These are phyloP conservation scores for Osmanthus fragrans DNA, from an alignment of 257 asterid species.

Conservation along the genomic window DNA sequence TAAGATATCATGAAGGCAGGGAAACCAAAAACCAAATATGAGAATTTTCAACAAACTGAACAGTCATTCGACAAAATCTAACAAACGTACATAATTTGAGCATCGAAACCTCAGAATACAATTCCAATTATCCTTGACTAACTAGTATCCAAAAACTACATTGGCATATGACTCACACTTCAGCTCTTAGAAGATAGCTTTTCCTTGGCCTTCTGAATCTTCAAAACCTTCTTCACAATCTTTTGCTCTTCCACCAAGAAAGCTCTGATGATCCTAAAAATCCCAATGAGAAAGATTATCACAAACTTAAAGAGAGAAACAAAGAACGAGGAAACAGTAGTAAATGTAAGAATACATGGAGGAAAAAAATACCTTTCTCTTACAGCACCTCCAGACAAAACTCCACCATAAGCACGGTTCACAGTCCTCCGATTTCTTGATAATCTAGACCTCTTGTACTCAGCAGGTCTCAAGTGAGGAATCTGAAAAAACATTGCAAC, in stretches of 20 bases:
- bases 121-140: conserved; percentile 22
- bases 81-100: conserved; percentile 16
- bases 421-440: conserved; percentile 73
- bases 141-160: conserved; percentile 30
- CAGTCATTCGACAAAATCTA: conserved; percentile 10
- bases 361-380: conserved; percentile 56
- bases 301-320: not conserved
- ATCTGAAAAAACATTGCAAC: conserved; percentile 38
- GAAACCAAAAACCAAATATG: conserved; percentile 6
- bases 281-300: not conserved
- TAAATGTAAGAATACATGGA: not conserved
- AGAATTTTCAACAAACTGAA: conserved; percentile 23
- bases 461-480: conserved; percentile 84
- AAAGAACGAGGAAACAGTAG: not conserved
- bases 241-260: conserved; percentile 77
- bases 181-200: conserved; percentile 53
- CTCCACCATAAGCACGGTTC: conserved; percentile 82
- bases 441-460: conserved; percentile 74
- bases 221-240: conserved; percentile 83
- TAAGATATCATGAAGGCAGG: not conserved
- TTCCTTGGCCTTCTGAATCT: conserved; percentile 80
- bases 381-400: conserved; percentile 70
- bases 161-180: conserved; percentile 12
- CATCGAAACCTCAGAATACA: conserved; percentile 29
- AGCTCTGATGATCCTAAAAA: conserved; percentile 67